phyloP scores from a whole-genome alignment of 73 alveolate species.

The Paramecium sexaurelia region DNA sequence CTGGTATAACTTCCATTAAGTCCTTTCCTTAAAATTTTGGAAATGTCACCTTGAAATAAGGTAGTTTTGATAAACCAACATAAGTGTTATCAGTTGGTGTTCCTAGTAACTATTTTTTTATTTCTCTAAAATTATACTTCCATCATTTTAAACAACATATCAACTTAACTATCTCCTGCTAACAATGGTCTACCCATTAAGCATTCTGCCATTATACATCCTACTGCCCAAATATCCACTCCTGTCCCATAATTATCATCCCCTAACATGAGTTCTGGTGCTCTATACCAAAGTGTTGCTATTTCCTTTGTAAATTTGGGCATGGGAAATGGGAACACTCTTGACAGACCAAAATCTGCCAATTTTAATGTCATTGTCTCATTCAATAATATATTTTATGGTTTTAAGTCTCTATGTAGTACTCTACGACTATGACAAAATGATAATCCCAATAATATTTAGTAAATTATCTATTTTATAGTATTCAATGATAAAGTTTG shows the following conservation, averaged over 20 bases:
- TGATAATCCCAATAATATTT: conserved; percentile 84
- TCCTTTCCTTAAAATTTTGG: conserved; percentile 51
- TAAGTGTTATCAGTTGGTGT: conserved; percentile 47
- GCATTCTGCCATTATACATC: conserved; percentile 94
- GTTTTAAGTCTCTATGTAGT: conserved; percentile 96
- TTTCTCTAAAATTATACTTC: neutral
- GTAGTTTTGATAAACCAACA: conserved; percentile 45
- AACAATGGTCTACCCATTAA: conserved; percentile 86
- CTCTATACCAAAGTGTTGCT: conserved; percentile 95
- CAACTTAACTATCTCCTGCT: conserved; percentile 90
- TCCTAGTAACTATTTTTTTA: conserved; percentile 23
- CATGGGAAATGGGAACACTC: conserved; percentile 80
- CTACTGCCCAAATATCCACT: conserved; percentile 98
- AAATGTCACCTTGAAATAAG: conserved; percentile 37
- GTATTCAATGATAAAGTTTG: neutral
- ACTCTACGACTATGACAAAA: conserved; percentile 92
- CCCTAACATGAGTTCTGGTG: conserved; percentile 97
- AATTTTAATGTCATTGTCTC: conserved; percentile 75
- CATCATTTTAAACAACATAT: conserved; percentile 87
- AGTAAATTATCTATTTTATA: conserved; percentile 72
- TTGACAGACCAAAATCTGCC: conserved; percentile 91
- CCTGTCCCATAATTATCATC: conserved; percentile 82
- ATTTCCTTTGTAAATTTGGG: conserved; percentile 85
- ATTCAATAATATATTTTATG: conserved; percentile 83
- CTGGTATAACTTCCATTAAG: neutral